Percentiles rank a stretch among this genome's conserved stretches.
phyloP scores from a whole-genome alignment of 2,329 filamentous ascomycete species.

The Aspergillus fumigatus region DNA sequence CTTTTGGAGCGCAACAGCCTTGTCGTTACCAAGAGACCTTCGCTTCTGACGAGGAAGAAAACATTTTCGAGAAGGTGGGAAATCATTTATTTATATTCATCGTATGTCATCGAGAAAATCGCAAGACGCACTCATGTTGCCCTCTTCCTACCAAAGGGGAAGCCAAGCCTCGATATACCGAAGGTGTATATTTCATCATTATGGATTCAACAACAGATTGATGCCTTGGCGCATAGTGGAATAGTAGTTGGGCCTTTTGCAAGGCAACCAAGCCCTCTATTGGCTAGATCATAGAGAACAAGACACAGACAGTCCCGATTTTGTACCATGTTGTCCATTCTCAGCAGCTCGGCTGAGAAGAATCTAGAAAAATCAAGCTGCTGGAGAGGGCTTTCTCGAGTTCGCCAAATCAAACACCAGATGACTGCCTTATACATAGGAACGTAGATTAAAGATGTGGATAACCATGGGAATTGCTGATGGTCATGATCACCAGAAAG shows the following conservation, averaged over 20 bases:
- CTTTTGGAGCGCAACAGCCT: background rate
- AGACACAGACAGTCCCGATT: conserved; percentile 3
- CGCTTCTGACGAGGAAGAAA: background rate
- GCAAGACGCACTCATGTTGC: background rate
- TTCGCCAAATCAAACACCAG: no score
- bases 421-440: background rate
- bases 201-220: no score
- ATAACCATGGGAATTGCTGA: background rate
- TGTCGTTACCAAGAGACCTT: background rate
- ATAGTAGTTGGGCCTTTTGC: background rate
- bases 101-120: background rate
- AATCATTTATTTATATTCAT: background rate
- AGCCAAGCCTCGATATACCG: background rate
- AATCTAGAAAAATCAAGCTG: background rate
- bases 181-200: no score
- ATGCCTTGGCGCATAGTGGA: no score
- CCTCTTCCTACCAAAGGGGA: background rate
- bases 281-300: conserved; percentile 3
- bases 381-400: no score
- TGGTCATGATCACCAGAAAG: conserved; percentile 5
- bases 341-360: conserved; percentile 15
- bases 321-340: conserved; percentile 13
- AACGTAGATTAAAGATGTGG: conserved; percentile 5
- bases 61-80: background rate
- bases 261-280: background rate